Base-by-base conservation (phyloP, 192 early-diverging fungal genomes). In the Backusella luteola region DNA sequence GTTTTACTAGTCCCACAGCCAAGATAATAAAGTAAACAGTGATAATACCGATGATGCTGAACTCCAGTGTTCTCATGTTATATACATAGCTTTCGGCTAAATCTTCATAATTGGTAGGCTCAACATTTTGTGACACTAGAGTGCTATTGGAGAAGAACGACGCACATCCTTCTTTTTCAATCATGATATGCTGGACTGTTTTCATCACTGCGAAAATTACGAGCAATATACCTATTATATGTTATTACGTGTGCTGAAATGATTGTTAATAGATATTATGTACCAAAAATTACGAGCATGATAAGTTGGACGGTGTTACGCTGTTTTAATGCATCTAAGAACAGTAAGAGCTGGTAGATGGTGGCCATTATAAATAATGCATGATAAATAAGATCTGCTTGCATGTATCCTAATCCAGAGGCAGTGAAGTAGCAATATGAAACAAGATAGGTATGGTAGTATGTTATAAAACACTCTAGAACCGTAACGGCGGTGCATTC, bases 121-220 rank as follows among this genome's bases (percentile, higher is more conserved):
- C 34, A 15, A n/a, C 17, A 35, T 17, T 36, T 5, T 0, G 5
- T 36, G 67, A n/a, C 6, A 15, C 26, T 11, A 66, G 23, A 66
- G 63, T 66, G 11, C 4, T 32, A 23, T 66, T 66, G 15, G 32
- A 66, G 26, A 2, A 32, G 26, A 66, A 66, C 15, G 12, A 42
- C 42, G 69, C 23, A 70, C 69, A 70, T 12, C 69, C 69, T 21
- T 8, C 23, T 41, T 70, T 21, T 70, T 70, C 69, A 23, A 70
- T 35, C 8, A 42, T 38, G 11, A 38, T 70, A n/a, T 70, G 69
- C 26, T 70, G 69, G 23, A 70, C 39, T 42, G 69, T 41, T 42
- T 70, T 35, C n/a, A 70, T 70, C 36, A 32, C 39, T n/a, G 69
- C 23, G 21, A 70, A 70, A 41, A 70, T 70, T 11, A 70, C 69